Evolutionary conservation across 257 asterid species (phyloP).

Genomic region (Fraxinus quadrangulata): DNA sequence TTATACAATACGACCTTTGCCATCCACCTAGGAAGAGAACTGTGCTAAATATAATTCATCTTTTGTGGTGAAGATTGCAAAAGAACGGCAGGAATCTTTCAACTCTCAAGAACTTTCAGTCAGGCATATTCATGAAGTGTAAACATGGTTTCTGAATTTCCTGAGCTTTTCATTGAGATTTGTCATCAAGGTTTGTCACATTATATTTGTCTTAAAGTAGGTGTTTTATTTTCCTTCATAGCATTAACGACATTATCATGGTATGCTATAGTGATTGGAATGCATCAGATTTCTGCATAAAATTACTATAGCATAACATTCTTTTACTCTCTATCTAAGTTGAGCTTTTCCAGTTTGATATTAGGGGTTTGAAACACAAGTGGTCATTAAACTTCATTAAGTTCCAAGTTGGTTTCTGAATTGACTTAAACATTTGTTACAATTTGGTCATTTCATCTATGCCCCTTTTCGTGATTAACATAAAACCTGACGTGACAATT

Average conservation of each 20-base stretch:
- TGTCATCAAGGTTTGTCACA: constrained; percentile 34
- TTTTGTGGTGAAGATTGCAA: constrained; percentile 50
- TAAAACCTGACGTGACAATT: neutral
- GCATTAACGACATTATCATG: neutral
- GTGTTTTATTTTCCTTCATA: neutral
- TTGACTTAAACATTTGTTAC: no score
- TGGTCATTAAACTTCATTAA: no score
- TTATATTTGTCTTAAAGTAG: neutral
- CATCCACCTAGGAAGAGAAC: constrained; percentile 14
- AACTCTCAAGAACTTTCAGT: constrained; percentile 38
- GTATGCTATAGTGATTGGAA: neutral
- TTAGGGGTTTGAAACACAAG: neutral
- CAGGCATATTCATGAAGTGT: constrained; percentile 32
- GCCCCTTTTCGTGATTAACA: no score
- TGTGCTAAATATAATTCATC: constrained; percentile 26
- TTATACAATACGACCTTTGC: neutral
- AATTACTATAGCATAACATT: neutral
- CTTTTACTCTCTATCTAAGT: neutral
- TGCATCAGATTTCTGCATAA: neutral
- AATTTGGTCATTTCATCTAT: no score
- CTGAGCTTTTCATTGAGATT: constrained; percentile 20
- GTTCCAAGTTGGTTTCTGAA: neutral
- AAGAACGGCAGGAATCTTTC: constrained; percentile 50
- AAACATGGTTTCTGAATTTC: constrained; percentile 22
- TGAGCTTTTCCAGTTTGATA: neutral